Evolutionary conservation across 768 basidiomycete genomes (phyloP).

Genomic region (Boletellus sp.): DNA sequence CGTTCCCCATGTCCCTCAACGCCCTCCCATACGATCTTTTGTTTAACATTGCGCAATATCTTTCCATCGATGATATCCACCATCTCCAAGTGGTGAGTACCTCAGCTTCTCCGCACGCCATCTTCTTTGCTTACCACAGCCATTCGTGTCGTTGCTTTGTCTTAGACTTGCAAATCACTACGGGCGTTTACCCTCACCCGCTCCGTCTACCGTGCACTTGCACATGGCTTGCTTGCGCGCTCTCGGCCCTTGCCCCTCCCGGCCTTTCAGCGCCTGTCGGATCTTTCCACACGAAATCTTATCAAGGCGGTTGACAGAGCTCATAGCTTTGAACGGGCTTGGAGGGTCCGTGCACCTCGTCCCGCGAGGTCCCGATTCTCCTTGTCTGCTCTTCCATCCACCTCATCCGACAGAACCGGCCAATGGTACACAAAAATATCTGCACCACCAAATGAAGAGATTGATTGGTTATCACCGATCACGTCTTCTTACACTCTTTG

Average conservation of each 20-base stretch:
- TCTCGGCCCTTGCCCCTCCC: conserved; percentile 67
- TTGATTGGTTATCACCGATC: conserved; percentile 76
- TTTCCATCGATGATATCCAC: conserved; percentile 59
- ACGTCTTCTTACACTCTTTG: conserved; percentile 75
- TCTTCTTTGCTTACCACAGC: background rate
- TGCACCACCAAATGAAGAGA: conserved; percentile 63
- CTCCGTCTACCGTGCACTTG: conserved; percentile 65
- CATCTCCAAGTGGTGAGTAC: conserved; percentile 56
- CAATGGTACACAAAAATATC: conserved; percentile 68
- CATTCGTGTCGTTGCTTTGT: background rate
- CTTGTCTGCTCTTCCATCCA: conserved; percentile 24
- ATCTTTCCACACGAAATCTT: conserved; percentile 60
- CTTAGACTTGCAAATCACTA: conserved; percentile 59
- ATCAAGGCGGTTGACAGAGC: conserved; percentile 63
- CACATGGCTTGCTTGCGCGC: conserved; percentile 55
- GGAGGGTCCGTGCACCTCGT: conserved; percentile 55
- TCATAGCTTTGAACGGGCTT: conserved; percentile 55
- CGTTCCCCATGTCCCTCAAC: conserved; percentile 30
- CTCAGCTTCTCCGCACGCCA: background rate
- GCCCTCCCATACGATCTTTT: conserved; percentile 67
- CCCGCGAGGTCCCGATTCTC: conserved; percentile 38
- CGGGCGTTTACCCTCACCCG: conserved; percentile 60
- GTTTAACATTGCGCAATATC: conserved; percentile 61
- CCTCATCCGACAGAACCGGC: conserved; percentile 20
- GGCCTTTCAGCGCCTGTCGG: conserved; percentile 65